A percentile compares a stretch with the other conserved stretches of the same genome.
Evolutionary conservation across 2,329 filamentous ascomycete species (phyloP).

Genomic region (Fusarium sp.): DNA sequence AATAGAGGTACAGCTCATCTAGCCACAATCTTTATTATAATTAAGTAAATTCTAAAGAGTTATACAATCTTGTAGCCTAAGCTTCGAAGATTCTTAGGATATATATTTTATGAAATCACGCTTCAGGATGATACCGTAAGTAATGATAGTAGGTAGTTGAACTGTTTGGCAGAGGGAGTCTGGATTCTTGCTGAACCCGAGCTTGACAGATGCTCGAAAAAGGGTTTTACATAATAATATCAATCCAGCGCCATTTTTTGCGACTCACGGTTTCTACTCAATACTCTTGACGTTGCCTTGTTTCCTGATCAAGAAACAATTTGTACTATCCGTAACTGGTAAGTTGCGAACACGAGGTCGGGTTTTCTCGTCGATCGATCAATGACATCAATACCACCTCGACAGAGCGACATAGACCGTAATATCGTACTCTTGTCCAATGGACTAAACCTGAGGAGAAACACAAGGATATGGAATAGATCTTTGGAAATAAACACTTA

Average conservation of each 20-base stretch:
- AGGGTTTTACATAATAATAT: not conserved
- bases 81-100: too few species aligned
- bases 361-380: constrained; percentile 8
- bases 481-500: not conserved
- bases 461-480: not conserved
- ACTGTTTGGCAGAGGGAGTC: too few species aligned
- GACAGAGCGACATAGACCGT: constrained; percentile 7
- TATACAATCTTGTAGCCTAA: too few species aligned
- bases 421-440: constrained; percentile 6
- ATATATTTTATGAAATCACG: too few species aligned
- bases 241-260: too few species aligned
- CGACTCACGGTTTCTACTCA: too few species aligned
- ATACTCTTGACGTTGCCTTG: too few species aligned
- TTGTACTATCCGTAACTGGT: not conserved
- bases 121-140: too few species aligned
- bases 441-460: not conserved
- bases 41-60: too few species aligned
- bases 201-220: not conserved
- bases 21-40: too few species aligned
- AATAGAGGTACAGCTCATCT: too few species aligned
- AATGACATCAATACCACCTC: constrained; percentile 37
- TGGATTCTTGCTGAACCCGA: not conserved
- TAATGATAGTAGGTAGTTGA: too few species aligned
- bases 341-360: constrained; percentile 7
- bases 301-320: not conserved